Percentiles rank a stretch among this genome's conserved stretches.
phyloP scores from a whole-genome alignment of 441 rosid species.

The Bocquillonia castaneifolia region DNA sequence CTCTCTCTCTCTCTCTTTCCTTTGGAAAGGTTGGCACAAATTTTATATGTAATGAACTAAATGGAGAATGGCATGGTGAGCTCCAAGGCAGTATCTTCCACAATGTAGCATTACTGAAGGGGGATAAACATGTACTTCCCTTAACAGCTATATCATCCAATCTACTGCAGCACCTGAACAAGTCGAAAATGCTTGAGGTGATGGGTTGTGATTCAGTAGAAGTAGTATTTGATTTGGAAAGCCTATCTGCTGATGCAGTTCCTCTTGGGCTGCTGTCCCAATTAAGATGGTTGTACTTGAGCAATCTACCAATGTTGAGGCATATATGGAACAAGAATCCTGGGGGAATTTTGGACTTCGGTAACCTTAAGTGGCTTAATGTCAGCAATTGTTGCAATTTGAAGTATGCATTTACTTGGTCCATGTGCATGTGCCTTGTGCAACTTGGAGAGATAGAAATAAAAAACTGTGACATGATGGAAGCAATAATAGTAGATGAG shows the following conservation, averaged over 20 bases:
- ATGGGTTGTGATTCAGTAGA: conserved; percentile 8
- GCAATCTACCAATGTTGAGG: conserved; percentile 10
- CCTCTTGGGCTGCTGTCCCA: background rate
- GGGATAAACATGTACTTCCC: background rate
- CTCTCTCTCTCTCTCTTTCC: background rate
- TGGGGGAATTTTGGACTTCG: background rate
- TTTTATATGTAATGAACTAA: background rate
- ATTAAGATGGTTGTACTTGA: background rate
- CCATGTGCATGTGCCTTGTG: background rate
- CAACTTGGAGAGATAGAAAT: background rate
- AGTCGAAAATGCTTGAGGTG: background rate
- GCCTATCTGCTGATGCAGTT: background rate
- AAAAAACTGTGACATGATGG: background rate
- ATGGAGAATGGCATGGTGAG: background rate
- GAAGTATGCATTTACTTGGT: conserved; percentile 10
- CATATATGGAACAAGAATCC: conserved; percentile 2
- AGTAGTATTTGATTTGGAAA: conserved; percentile 7
- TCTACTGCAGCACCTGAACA: background rate
- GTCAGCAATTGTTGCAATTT: conserved; percentile 20
- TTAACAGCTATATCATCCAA: conserved; percentile 7
- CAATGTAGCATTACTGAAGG: background rate
- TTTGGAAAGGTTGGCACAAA: too few relatives aligned
- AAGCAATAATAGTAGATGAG: background rate
- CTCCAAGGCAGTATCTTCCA: background rate
- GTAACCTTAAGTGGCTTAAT: background rate